Base-by-base conservation (phyloP, 768 basidiomycete genomes). In the Lyophyllum semitale region DNA sequence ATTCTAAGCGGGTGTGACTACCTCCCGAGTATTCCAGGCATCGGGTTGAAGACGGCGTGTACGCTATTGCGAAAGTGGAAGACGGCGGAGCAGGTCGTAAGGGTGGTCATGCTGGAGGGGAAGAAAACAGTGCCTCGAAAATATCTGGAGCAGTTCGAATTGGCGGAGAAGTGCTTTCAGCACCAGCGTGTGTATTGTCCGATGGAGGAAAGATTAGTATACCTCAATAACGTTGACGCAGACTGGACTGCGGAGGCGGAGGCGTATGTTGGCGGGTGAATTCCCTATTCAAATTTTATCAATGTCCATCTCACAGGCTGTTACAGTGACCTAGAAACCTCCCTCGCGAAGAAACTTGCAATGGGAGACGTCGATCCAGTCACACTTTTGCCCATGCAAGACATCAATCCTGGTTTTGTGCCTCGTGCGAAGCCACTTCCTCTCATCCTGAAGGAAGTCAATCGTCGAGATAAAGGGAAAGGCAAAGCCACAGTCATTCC, bases 171-270 rank as follows among this genome's bases (percentile, higher is more conserved):
- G 60, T 95, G 93, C 49, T 99, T 98, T 66, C 74, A 91, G 48
- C 88, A 98, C 70, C 97, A 98, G 65, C 79, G 94, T 52, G 94
- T 98, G 37, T 99, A 90, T 69, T 88, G 92, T 70, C 94, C 96
- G 0, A 58, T 73, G 20, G 59, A 73, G 30, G 77, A 86, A 68
- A 76, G 69, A 53, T 73, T 98, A 13, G 88, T 93, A 1, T 82
- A 90, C 66, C 70, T 98, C 55, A 84, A 80, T 23, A 82, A 84
- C 1, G 77, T 89, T 0, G 78, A 73, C 29, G 79, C 65, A n/a
- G 76, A 71, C 6, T 87, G 83, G 80, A 80, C 82, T 60, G 76
- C 78, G 15, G 81, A 80, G 54, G 74, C 76, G n/a, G 87, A 93
- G 53, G 80, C 80, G 52, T 90, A 88, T 69, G 84, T 94, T 52